phyloP scores from a whole-genome alignment of 2,329 filamentous ascomycete genomes.

The Colletotrichum incanum region DNA sequence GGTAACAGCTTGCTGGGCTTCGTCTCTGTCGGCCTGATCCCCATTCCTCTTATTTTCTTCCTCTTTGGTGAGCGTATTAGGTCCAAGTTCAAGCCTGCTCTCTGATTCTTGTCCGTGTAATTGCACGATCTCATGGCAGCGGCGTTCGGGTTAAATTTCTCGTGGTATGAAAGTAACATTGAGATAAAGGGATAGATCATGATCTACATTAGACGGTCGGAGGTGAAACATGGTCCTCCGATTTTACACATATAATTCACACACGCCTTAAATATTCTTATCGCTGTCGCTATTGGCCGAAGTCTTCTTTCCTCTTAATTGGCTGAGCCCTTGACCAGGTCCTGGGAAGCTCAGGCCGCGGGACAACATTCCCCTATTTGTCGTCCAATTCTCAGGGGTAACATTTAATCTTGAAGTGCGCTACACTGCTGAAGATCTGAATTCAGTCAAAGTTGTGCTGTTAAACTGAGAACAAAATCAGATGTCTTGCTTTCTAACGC shows the following conservation, averaged over 20 bases:
- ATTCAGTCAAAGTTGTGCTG: too few relatives aligned
- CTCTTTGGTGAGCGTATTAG: conserved; percentile 56
- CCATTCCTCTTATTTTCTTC: conserved; percentile 57
- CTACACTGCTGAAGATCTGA: too few relatives aligned
- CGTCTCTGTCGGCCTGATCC: conserved; percentile 55
- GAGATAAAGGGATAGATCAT: background rate
- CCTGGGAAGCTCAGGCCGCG: too few relatives aligned
- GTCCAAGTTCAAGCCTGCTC: conserved; percentile 42
- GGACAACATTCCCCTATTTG: too few relatives aligned
- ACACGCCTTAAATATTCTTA: background rate
- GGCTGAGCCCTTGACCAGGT: too few relatives aligned
- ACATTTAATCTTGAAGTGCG: too few relatives aligned
- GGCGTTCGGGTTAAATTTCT: background rate
- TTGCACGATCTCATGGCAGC: background rate
- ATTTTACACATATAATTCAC: background rate
- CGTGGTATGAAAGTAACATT: background rate
- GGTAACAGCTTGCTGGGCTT: conserved; percentile 60
- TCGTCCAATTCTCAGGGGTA: too few relatives aligned
- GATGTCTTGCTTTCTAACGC: too few relatives aligned
- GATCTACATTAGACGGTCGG: background rate
- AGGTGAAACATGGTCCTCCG: background rate
- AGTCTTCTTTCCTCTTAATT: background rate
- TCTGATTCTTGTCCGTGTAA: background rate
- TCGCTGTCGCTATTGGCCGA: background rate
- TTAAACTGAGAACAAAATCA: too few relatives aligned